Evolutionary conservation across 768 basidiomycete genomes (phyloP).

Genomic region (Suillus cothurnatus): DNA sequence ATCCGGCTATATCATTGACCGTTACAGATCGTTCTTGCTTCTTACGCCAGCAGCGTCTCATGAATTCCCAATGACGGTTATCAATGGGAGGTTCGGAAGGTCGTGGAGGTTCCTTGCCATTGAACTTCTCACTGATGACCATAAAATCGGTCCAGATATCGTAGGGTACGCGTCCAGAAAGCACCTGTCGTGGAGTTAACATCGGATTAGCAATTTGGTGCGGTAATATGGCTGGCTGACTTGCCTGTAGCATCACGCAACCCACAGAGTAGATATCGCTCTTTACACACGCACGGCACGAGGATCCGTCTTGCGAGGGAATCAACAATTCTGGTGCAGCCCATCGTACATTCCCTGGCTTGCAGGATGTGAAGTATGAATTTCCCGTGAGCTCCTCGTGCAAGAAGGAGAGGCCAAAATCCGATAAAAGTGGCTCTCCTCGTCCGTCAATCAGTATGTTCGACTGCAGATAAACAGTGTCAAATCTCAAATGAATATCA

Average conservation of each 20-base stretch:
- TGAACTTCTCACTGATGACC: slow-evolving; percentile 5
- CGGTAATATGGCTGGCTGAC: neutral
- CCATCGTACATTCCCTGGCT: slow-evolving; percentile 16
- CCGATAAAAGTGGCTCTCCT: slow-evolving; percentile 22
- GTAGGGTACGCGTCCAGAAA: slow-evolving; percentile 14
- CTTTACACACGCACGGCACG: neutral
- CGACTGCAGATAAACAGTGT: slow-evolving; percentile 7
- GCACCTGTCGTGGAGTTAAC: neutral
- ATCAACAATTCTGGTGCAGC: slow-evolving; percentile 21
- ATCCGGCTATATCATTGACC: neutral
- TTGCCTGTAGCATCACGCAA: slow-evolving; percentile 23
- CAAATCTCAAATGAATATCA: neutral
- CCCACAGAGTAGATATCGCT: slow-evolving; percentile 26
- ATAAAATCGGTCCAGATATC: neutral
- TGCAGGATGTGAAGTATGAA: slow-evolving; percentile 19
- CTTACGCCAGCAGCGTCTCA: slow-evolving; percentile 10
- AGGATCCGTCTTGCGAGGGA: neutral
- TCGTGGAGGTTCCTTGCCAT: neutral
- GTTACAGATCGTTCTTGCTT: neutral
- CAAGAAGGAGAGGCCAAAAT: slow-evolving; percentile 47
- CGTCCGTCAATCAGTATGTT: slow-evolving; percentile 11
- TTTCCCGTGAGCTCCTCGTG: slow-evolving; percentile 36
- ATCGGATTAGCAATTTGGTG: neutral
- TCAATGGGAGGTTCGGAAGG: neutral
- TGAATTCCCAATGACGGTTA: slow-evolving; percentile 9